phyloP scores from a whole-genome alignment of 2,329 filamentous ascomycete species.

The Emmonsiellopsis sp. region DNA sequence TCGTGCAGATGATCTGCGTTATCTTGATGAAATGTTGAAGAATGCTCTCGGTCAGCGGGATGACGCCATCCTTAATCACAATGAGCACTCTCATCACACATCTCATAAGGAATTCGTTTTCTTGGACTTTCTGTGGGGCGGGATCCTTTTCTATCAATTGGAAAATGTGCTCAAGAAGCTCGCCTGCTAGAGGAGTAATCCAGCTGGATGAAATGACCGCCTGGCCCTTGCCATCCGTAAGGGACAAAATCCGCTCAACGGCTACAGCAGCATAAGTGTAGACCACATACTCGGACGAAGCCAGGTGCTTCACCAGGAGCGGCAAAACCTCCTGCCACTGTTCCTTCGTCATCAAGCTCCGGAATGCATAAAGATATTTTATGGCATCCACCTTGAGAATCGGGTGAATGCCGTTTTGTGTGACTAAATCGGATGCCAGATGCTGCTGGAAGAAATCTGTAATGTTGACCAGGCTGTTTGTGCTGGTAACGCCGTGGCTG shows the following conservation, averaged over 20 bases:
- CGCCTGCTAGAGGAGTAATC: slow-evolving; percentile 72
- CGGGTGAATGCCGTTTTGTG: slow-evolving; percentile 59
- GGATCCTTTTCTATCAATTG: slow-evolving; percentile 77
- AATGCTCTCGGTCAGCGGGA: slow-evolving; percentile 65
- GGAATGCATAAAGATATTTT: slow-evolving; percentile 95
- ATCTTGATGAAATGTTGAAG: slow-evolving; percentile 78
- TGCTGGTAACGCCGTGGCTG: slow-evolving; percentile 79
- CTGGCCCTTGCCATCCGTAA: slow-evolving; percentile 64
- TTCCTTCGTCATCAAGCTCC: slow-evolving; percentile 82
- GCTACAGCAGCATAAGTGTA: slow-evolving; percentile 97
- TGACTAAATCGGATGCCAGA: slow-evolving; percentile 77
- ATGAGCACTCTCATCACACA: slow-evolving; percentile 97
- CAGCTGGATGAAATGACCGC: slow-evolving; percentile 71
- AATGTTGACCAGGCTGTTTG: slow-evolving; percentile 79
- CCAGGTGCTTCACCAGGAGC: slow-evolving; percentile 82
- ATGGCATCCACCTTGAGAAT: slow-evolving; percentile 96
- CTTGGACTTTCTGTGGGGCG: slow-evolving; percentile 85
- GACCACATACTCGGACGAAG: slow-evolving; percentile 84
- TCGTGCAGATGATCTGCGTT: slow-evolving; percentile 82
- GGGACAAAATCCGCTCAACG: slow-evolving; percentile 82
- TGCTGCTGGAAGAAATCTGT: slow-evolving; percentile 92
- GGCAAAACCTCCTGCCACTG: slow-evolving; percentile 88
- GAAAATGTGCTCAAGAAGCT: slow-evolving; percentile 83
- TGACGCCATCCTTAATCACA: slow-evolving; percentile 75
- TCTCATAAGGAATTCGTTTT: slow-evolving; percentile 98